A percentile compares a stretch with the other conserved stretches of the same genome.
phyloP scores from a whole-genome alignment of 2,329 filamentous ascomycete species.

The Fusarium nurragi region DNA sequence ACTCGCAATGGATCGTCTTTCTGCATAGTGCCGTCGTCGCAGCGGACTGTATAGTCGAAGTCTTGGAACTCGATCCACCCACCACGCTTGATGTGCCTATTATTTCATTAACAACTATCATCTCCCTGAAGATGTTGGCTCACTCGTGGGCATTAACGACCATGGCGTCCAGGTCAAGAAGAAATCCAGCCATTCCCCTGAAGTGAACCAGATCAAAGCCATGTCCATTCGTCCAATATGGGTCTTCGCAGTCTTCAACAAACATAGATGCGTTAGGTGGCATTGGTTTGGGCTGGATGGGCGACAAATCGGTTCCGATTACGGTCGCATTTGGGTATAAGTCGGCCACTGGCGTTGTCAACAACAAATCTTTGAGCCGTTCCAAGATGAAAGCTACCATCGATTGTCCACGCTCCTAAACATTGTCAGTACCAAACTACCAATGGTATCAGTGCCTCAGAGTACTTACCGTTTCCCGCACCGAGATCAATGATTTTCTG shows the following conservation, averaged over 20 bases:
- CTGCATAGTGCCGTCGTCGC: conserved; percentile 57
- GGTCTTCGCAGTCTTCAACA: conserved; percentile 68
- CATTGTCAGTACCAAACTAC: conserved; percentile 8
- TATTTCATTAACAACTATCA: conserved; percentile 10
- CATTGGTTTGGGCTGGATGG: conserved; percentile 59
- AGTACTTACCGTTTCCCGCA: conserved; percentile 57
- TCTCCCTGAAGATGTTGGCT: conserved; percentile 6
- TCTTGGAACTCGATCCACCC: conserved; percentile 64
- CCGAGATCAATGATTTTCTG: conserved; percentile 59
- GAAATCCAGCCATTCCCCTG: conserved; percentile 58
- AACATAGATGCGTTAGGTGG: conserved; percentile 70
- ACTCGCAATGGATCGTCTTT: conserved; percentile 51
- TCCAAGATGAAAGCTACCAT: conserved; percentile 46
- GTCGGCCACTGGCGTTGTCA: conserved; percentile 51
- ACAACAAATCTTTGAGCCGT: not conserved
- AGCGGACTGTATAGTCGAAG: conserved; percentile 52
- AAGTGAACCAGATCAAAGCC: conserved; percentile 67
- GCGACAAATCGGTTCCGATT: conserved; percentile 55
- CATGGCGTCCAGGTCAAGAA: conserved; percentile 61
- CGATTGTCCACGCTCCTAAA: conserved; percentile 63
- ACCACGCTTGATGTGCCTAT: conserved; percentile 55
- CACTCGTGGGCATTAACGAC: conserved; percentile 53
- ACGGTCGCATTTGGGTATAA: conserved; percentile 53
- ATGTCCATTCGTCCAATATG: conserved; percentile 63
- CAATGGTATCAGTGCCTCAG: not conserved